These are phyloP conservation scores for Globisporangium parvum DNA, from an alignment of 352 stramenopile species.

Conservation along the genomic window DNA sequence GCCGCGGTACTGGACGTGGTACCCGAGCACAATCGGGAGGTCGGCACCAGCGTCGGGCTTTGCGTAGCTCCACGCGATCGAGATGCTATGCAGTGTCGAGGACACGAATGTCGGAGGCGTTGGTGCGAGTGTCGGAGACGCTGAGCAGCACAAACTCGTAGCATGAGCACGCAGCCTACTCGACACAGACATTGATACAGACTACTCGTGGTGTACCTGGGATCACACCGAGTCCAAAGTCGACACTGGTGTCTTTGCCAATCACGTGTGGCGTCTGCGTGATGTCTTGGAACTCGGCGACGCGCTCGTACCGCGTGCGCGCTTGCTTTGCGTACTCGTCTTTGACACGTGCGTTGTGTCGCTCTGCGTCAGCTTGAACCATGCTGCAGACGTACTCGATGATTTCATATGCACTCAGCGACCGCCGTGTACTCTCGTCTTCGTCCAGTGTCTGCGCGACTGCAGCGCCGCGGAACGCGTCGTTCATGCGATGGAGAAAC, in stretches of 20 bases:
- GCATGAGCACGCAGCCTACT: not conserved
- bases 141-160: constrained; percentile 8
- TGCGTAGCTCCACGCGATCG: constrained; percentile 29
- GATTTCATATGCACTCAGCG: constrained; percentile 28
- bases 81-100: constrained; percentile 44
- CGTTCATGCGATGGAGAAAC: constrained; percentile 52
- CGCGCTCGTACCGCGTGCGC: constrained; percentile 50
- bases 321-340: constrained; percentile 47
- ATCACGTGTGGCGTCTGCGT: constrained; percentile 41
- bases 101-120: constrained; percentile 22
- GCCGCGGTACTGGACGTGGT: constrained; percentile 49
- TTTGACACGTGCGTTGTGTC: constrained; percentile 35
- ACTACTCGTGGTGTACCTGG: constrained; percentile 18
- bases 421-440: constrained; percentile 14
- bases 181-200: no score
- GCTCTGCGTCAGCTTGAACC: constrained; percentile 30
- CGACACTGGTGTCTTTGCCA: constrained; percentile 14
- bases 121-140: constrained; percentile 24
- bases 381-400: constrained; percentile 30
- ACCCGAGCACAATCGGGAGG: constrained; percentile 47
- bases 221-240: constrained; percentile 41
- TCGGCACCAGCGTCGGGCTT: constrained; percentile 14
- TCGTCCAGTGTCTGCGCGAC: constrained; percentile 19
- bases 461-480: constrained; percentile 56
- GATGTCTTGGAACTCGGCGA: constrained; percentile 51